These are phyloP conservation scores for Cryphonectria japonica DNA, from an alignment of 2,329 filamentous ascomycete species.

Conservation along the genomic window DNA sequence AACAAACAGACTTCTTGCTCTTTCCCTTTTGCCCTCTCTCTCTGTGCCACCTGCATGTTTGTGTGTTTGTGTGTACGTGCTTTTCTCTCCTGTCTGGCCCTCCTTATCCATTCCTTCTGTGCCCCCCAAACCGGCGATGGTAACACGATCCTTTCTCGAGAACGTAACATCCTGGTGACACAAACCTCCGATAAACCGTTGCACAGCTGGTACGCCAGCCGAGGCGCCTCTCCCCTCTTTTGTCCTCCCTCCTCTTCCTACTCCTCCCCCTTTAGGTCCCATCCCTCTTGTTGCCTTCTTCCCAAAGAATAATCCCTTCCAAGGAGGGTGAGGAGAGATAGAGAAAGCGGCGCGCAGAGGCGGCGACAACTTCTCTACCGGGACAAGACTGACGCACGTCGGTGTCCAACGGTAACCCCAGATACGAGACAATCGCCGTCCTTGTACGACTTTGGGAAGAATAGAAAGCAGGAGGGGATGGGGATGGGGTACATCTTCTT, in stretches of 20 bases:
- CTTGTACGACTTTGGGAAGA: slow-evolving; percentile 9
- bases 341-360: background rate
- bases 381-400: slow-evolving; percentile 14
- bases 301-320: background rate
- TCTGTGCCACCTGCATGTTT: too few species aligned
- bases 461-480: background rate
- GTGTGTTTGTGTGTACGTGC: too few species aligned
- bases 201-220: background rate
- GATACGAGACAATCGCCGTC: slow-evolving; percentile 26
- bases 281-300: background rate
- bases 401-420: slow-evolving; percentile 29
- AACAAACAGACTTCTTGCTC: too few species aligned
- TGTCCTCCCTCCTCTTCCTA: too few species aligned
- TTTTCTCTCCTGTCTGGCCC: too few species aligned
- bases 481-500: background rate
- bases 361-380: background rate
- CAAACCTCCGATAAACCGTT: background rate
- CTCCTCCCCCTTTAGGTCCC: too few species aligned
- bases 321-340: background rate
- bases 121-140: background rate
- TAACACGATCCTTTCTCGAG: background rate
- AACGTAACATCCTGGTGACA: background rate
- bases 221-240: background rate
- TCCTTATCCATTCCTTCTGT: background rate
- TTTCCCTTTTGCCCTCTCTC: too few species aligned